Percentiles rank a stretch among this genome's conserved stretches.
phyloP scores from a whole-genome alignment of 805 yeast species.

The Starmerella sp. region DNA sequence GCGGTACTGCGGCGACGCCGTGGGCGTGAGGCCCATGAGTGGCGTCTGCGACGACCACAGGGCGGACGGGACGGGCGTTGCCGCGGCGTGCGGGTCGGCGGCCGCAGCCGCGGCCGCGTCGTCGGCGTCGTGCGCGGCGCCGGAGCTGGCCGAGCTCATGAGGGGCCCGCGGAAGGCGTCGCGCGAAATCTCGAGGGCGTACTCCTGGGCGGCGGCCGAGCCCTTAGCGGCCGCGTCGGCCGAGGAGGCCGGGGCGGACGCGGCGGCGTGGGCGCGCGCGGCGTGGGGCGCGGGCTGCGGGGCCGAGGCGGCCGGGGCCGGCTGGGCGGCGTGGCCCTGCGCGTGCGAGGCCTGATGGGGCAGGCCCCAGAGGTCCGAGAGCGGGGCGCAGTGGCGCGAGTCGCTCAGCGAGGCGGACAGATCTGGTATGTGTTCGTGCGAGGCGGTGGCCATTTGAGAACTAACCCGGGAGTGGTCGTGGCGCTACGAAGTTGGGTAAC shows the following conservation, averaged over 20 bases:
- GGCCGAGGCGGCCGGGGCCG: neutral
- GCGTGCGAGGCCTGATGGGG: conserved; percentile 9
- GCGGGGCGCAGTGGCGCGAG: conserved; percentile 21
- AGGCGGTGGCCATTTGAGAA: conserved; percentile 24
- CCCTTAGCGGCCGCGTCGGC: neutral
- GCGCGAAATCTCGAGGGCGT: conserved; percentile 15
- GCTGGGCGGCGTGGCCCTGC: neutral
- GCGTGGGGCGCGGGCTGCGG: neutral
- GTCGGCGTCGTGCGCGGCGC: neutral
- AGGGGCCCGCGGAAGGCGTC: conserved; percentile 20
- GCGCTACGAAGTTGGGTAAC: neutral
- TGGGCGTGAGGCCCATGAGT: conserved; percentile 8
- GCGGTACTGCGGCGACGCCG: conserved; percentile 10
- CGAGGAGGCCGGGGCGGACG: neutral
- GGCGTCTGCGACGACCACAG: conserved; percentile 5
- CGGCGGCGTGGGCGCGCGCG: neutral
- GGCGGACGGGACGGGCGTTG: neutral
- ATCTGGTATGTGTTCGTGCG: conserved; percentile 24
- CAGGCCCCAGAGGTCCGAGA: conserved; percentile 25
- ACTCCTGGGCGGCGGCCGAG: conserved; percentile 11
- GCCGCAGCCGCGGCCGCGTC: conserved; percentile 5
- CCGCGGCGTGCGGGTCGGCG: neutral
- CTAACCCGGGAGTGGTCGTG: neutral
- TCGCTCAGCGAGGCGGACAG: conserved; percentile 23
- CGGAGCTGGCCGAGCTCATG: conserved; percentile 20